Conservation (phyloP, 106 monocot species). For the Dactylorhiza incarnata region DNA sequence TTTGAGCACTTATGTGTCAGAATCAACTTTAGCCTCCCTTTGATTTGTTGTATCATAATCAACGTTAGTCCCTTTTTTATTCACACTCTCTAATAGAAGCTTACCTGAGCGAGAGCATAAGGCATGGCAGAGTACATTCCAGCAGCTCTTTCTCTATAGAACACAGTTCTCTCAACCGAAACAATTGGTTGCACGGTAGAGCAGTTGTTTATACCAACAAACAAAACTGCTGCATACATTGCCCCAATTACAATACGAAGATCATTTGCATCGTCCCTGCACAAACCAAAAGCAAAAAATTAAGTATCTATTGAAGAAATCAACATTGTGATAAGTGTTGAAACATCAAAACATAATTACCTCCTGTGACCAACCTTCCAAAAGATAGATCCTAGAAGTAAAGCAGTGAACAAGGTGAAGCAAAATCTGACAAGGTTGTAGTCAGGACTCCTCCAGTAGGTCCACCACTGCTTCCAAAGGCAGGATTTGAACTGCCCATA, state of each 20-base stretch:
- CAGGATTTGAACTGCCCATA: conserved; percentile 53
- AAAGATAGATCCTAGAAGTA: conserved; percentile 64
- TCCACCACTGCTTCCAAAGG: conserved; percentile 77
- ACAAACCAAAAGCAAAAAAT: conserved; percentile 1
- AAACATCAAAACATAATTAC: conserved; percentile 15
- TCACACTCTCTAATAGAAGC: no score
- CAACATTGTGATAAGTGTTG: not conserved
- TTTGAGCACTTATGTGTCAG: no score
- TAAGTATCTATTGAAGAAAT: not conserved
- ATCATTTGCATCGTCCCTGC: conserved; percentile 50
- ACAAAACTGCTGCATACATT: conserved; percentile 52
- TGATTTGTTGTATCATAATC: no score
- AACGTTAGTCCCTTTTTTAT: no score
- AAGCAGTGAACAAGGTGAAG: conserved; percentile 52
- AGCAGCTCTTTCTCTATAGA: conserved; percentile 78
- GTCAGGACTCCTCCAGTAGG: conserved; percentile 80
- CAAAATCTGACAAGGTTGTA: conserved; percentile 64
- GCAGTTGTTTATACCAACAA: conserved; percentile 64
- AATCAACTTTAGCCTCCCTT: no score
- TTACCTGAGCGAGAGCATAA: conserved; percentile 77
- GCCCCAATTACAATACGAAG: conserved; percentile 49
- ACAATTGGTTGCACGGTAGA: conserved; percentile 61
- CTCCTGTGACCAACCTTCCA: conserved; percentile 53
- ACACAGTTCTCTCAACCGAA: conserved; percentile 68
- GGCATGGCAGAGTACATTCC: conserved; percentile 81